Percentiles rank a stretch among this genome's conserved stretches.
phyloP scores from a whole-genome alignment of 768 basidiomycete species.

The Lactifluus volemus region DNA sequence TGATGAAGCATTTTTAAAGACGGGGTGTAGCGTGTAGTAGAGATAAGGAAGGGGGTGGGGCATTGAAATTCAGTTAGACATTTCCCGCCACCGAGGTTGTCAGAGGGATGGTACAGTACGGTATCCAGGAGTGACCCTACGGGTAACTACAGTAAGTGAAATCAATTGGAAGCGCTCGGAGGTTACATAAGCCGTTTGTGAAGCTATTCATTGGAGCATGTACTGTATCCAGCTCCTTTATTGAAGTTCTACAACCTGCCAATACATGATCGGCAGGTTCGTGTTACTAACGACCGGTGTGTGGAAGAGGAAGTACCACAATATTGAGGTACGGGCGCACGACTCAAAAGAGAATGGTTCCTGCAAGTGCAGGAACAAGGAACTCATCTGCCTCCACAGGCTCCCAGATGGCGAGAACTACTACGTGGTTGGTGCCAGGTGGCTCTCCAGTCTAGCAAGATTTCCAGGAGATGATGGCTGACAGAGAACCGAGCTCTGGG shows the following conservation, averaged over 20 bases:
- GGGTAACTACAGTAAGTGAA: too few species aligned
- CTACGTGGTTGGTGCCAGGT: too few species aligned
- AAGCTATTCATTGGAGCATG: too few species aligned
- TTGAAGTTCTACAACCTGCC: too few species aligned
- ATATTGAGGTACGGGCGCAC: not conserved
- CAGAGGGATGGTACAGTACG: not conserved
- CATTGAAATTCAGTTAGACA: not conserved
- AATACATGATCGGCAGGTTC: not conserved
- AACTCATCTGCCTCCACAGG: slow-evolving; percentile 44
- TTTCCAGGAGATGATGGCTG: too few species aligned
- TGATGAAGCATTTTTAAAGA: not conserved
- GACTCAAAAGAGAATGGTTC: slow-evolving; percentile 34
- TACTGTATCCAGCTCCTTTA: too few species aligned
- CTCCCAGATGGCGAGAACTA: too few species aligned
- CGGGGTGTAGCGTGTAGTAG: not conserved
- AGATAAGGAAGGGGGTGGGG: not conserved
- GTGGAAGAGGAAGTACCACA: not conserved
- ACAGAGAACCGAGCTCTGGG: too few species aligned
- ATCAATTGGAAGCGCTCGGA: too few species aligned
- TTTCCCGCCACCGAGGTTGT: not conserved
- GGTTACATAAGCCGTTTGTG: too few species aligned
- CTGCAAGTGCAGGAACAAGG: slow-evolving; percentile 49
- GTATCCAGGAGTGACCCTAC: too few species aligned
- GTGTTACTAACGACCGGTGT: not conserved
- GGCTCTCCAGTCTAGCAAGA: too few species aligned